A percentile compares a stretch with the other conserved stretches of the same genome.
These are phyloP conservation scores for Bryum argenteum DNA, from an alignment of 225 moss, liverwort and hornwort genomes.

Conservation along the genomic window DNA sequence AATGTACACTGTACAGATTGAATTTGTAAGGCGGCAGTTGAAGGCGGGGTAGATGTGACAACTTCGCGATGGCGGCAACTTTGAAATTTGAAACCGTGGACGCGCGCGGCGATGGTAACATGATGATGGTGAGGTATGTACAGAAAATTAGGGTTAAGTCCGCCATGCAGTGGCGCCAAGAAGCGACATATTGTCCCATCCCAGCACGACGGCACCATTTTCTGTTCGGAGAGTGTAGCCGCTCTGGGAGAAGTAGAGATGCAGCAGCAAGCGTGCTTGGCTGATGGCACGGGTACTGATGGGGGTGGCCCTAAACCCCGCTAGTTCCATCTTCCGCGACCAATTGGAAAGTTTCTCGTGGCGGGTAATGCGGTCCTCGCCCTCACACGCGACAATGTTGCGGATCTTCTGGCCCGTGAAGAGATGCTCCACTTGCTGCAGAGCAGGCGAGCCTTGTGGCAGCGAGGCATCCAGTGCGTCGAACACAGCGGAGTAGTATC, in stretches of 20 bases:
- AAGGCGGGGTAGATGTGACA: slow-evolving; percentile 5
- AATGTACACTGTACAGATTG: slow-evolving; percentile 61
- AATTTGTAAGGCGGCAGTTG: slow-evolving; percentile 13
- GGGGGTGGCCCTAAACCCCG: slow-evolving; percentile 57
- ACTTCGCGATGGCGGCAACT: slow-evolving; percentile 17
- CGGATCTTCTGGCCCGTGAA: slow-evolving; percentile 93
- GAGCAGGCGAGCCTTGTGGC: slow-evolving; percentile 61
- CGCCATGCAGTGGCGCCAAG: slow-evolving; percentile 84
- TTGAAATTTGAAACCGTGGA: slow-evolving; percentile 23
- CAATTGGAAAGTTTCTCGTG: slow-evolving; percentile 76
- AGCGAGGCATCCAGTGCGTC: slow-evolving; percentile 93
- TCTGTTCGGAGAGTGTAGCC: slow-evolving; percentile 76
- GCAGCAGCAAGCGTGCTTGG: slow-evolving; percentile 79
- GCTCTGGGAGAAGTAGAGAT: slow-evolving; percentile 69
- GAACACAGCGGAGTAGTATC: slow-evolving; percentile 91
- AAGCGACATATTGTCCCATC: slow-evolving; percentile 83
- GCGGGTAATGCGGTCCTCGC: slow-evolving; percentile 72
- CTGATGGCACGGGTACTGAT: slow-evolving; percentile 70
- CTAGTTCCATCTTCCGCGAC: slow-evolving; percentile 69
- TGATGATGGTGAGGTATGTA: slow-evolving; percentile 19
- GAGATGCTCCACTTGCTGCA: slow-evolving; percentile 78
- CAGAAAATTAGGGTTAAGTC: slow-evolving; percentile 36
- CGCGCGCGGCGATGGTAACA: slow-evolving; percentile 3
- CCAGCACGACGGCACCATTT: slow-evolving; percentile 66
- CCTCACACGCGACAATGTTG: slow-evolving; percentile 93